Percentiles rank a stretch among this genome's conserved stretches.
These are phyloP conservation scores for Lathyrus tuberosus DNA, from an alignment of 306 rosid species.

Conservation along the genomic window DNA sequence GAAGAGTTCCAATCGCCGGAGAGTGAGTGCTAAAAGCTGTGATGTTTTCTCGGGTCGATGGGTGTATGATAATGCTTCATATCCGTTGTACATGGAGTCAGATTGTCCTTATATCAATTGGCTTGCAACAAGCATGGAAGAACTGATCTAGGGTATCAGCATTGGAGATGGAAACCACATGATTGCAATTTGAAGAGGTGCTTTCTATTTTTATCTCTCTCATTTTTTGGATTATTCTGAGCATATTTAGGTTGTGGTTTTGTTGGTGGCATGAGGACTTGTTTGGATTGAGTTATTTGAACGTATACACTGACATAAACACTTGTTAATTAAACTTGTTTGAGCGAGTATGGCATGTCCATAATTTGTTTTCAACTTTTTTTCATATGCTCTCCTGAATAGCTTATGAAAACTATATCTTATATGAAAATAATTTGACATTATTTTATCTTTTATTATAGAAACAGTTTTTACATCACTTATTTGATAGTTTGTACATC, in stretches of 20 bases:
- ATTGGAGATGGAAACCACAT: slow-evolving; percentile 96
- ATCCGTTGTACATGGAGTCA: slow-evolving; percentile 74
- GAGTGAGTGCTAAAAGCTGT: slow-evolving; percentile 58
- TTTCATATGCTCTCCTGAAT: neutral
- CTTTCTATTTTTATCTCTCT: slow-evolving; percentile 18
- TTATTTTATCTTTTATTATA: neutral
- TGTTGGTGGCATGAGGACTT: slow-evolving; percentile 1
- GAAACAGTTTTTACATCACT: too few species aligned
- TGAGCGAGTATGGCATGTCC: neutral
- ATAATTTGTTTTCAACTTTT: neutral
- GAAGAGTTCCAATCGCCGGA: slow-evolving; percentile 37
- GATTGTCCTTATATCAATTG: slow-evolving; percentile 91
- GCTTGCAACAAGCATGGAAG: slow-evolving; percentile 96
- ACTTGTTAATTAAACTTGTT: neutral
- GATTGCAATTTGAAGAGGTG: slow-evolving; percentile 90
- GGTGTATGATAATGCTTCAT: slow-evolving; percentile 77
- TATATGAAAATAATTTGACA: too few species aligned
- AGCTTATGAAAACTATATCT: neutral
- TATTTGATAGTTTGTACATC: neutral
- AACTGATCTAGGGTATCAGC: slow-evolving; percentile 79
- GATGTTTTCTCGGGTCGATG: slow-evolving; percentile 86
- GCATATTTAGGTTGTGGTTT: slow-evolving; percentile 21
- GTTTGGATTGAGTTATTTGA: neutral
- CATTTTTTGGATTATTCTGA: slow-evolving; percentile 9
- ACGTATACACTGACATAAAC: neutral